Conservation (phyloP, 2,329 filamentous ascomycete species). For the Colletotrichum kahawae region DNA sequence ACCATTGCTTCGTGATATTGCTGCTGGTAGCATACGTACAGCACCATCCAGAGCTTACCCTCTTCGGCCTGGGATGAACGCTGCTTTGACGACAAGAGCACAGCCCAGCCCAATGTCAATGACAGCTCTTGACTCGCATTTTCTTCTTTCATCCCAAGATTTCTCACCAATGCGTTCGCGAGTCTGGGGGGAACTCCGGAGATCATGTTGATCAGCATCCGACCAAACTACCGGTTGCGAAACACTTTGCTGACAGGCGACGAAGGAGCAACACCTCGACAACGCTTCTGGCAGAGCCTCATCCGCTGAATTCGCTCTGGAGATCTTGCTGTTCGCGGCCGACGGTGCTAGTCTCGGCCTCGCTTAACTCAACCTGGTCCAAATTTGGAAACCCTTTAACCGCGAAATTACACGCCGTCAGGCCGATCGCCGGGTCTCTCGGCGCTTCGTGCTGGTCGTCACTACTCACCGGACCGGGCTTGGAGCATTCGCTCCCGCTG, state of each 20-base stretch:
- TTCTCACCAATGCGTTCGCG: neutral
- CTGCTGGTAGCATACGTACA: neutral
- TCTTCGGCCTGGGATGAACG: neutral
- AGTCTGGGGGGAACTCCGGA: neutral
- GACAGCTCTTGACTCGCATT: conserved; percentile 6
- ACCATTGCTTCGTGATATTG: neutral
- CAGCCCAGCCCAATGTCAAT: conserved; percentile 8
- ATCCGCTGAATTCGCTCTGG: neutral
- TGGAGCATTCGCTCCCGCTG: neutral
- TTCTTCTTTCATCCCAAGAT: conserved; percentile 5
- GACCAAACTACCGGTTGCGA: neutral
- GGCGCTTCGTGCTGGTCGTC: neutral
- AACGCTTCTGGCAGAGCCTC: neutral
- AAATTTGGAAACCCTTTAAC: neutral
- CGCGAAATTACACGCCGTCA: conserved; percentile 6
- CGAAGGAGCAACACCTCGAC: neutral
- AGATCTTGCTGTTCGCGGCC: neutral
- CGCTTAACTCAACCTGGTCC: neutral
- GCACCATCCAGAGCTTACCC: neutral
- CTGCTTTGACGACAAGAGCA: neutral
- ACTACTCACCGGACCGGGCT: neutral
- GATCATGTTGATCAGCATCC: neutral
- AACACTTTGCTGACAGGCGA: neutral
- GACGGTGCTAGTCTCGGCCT: neutral
- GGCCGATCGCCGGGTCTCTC: conserved; percentile 1